Evolutionary conservation across 495 filamentous ascomycete genomes (phyloP).

Genomic region (Trichoderma reesei): DNA sequence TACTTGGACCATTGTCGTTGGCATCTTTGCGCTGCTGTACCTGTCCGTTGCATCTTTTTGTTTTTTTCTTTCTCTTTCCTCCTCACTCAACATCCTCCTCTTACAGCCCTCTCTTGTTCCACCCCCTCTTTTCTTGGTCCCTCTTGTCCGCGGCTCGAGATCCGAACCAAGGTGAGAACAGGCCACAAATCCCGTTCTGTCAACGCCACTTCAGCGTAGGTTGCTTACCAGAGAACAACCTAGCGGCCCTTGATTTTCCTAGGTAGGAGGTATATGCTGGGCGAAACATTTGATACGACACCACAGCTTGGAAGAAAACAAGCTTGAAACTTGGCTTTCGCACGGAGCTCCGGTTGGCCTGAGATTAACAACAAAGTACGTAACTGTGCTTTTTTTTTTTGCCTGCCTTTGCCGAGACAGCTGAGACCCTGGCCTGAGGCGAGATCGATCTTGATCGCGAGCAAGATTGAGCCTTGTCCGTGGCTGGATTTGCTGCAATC

Average conservation of each 20-base stretch:
- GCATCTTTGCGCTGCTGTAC: neutral
- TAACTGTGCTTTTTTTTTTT: too few relatives aligned
- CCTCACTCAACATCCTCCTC: neutral
- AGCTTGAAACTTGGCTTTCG: too few relatives aligned
- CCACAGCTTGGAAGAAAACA: too few relatives aligned
- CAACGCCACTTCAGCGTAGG: too few relatives aligned
- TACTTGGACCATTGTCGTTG: neutral
- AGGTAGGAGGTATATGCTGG: too few relatives aligned
- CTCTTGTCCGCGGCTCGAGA: neutral
- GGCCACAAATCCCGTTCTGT: too few relatives aligned
- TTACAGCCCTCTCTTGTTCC: neutral
- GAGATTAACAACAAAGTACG: too few relatives aligned
- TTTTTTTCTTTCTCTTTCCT: neutral
- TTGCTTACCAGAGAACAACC: too few relatives aligned
- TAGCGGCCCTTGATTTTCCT: too few relatives aligned
- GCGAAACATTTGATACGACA: too few relatives aligned
- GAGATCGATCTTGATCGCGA: conserved; percentile 7
- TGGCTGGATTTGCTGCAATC: neutral
- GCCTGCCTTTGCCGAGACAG: neutral
- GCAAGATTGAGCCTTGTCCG: neutral
- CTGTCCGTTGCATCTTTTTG: neutral
- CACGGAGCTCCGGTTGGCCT: too few relatives aligned
- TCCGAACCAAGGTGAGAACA: too few relatives aligned
- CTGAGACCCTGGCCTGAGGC: neutral
- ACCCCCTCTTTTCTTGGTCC: neutral